Percentiles rank a stretch among this genome's conserved stretches.
phyloP scores from a whole-genome alignment of 2,329 filamentous ascomycete species.

The Hirsutella thompsonii region DNA sequence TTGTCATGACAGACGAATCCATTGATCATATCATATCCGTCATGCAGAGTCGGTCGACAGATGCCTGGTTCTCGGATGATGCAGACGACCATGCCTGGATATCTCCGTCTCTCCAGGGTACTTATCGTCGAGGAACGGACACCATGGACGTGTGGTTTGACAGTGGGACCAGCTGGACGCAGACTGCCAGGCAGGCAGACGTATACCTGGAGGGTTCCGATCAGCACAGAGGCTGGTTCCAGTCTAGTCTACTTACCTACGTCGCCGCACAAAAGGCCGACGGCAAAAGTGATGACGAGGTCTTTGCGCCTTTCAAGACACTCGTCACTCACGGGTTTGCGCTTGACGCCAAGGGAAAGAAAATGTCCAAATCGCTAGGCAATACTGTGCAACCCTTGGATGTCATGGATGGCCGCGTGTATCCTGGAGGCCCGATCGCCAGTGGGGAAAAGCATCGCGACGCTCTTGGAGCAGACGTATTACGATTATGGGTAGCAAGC shows the following conservation, averaged over 20 bases:
- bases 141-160: slow-evolving; percentile 99
- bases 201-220: slow-evolving; percentile 91
- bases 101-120: slow-evolving; percentile 44
- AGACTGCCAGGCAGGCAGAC: slow-evolving; percentile 50
- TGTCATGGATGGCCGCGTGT: slow-evolving; percentile 72
- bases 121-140: slow-evolving; percentile 67
- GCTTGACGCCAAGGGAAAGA: slow-evolving; percentile 77
- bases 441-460: slow-evolving; percentile 37
- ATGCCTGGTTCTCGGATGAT: slow-evolving; percentile 88
- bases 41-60: slow-evolving; percentile 65
- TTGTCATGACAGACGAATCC: slow-evolving; percentile 65
- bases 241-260: slow-evolving; percentile 84
- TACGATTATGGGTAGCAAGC: slow-evolving; percentile 83
- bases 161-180: slow-evolving; percentile 86
- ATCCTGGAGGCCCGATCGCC: slow-evolving; percentile 51
- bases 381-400: slow-evolving; percentile 72
- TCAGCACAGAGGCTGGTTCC: slow-evolving; percentile 97
- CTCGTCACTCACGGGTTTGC: slow-evolving; percentile 96
- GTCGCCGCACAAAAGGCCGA: slow-evolving; percentile 47
- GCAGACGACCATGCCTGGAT: slow-evolving; percentile 69
- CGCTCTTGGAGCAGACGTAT: slow-evolving; percentile 69
- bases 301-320: slow-evolving; percentile 61
- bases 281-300: slow-evolving; percentile 12
- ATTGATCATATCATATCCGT: slow-evolving; percentile 75
- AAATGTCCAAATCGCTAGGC: slow-evolving; percentile 96